A percentile compares a stretch with the other conserved stretches of the same genome.
phyloP scores from a whole-genome alignment of 805 yeast species.

The Saturnispora besseyi region DNA sequence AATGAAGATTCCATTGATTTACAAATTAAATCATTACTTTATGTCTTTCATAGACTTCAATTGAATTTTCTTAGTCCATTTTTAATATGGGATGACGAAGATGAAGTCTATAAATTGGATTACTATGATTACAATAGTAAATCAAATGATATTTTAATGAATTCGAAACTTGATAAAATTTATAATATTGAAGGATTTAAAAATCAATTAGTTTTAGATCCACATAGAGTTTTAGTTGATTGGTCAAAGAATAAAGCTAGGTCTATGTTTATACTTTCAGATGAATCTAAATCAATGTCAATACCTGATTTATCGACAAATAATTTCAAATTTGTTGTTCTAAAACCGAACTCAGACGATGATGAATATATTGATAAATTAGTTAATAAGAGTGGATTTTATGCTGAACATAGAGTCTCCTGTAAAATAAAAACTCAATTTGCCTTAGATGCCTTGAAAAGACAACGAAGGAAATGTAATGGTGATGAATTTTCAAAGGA shows the following conservation, averaged over 20 bases:
- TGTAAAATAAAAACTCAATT: conserved; percentile 1
- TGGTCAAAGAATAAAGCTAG: conserved; percentile 61
- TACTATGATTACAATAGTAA: background rate
- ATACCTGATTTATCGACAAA: conserved; percentile 22
- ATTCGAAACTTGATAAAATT: conserved; percentile 42
- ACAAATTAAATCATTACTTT: conserved; percentile 50
- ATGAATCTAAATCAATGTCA: conserved; percentile 33
- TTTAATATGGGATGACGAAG: conserved; percentile 21
- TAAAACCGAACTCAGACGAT: conserved; percentile 34
- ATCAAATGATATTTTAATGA: conserved; percentile 11
- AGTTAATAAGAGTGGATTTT: conserved; percentile 39
- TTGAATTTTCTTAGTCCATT: conserved; percentile 28
- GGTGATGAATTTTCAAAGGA: conserved; percentile 20
- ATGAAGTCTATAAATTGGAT: conserved; percentile 11
- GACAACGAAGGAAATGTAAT: conserved; percentile 14
- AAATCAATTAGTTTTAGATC: conserved; percentile 38
- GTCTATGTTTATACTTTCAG: conserved; percentile 46
- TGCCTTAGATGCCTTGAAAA: conserved; percentile 1
- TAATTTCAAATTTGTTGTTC: conserved; percentile 30
- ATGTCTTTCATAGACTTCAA: conserved; percentile 35
- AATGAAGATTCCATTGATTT: conserved; percentile 51
- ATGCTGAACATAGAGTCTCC: conserved; percentile 42
- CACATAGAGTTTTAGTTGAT: conserved; percentile 57
- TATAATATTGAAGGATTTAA: conserved; percentile 44
- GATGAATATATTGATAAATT: conserved; percentile 38